A percentile compares a stretch with the other conserved stretches of the same genome.
Evolutionary conservation across 2,329 filamentous ascomycete genomes (phyloP).

Genomic region (Metarhizium anisopliae): DNA sequence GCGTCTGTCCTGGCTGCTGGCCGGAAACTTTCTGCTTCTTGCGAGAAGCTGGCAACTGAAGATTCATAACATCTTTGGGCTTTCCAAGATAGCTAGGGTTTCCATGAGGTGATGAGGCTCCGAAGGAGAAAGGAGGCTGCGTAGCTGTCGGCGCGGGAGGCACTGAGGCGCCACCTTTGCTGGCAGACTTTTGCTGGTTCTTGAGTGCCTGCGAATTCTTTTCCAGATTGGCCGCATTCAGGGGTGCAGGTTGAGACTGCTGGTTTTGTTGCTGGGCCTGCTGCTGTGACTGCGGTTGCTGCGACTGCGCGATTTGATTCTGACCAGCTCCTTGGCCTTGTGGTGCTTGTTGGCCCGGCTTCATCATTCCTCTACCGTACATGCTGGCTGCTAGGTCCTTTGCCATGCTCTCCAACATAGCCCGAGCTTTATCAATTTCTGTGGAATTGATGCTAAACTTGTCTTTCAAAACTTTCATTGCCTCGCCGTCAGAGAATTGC

Average conservation of each 20-base stretch:
- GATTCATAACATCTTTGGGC: conserved; percentile 39
- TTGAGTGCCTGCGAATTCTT: conserved; percentile 41
- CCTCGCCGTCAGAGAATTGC: conserved; percentile 44
- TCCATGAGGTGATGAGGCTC: conserved; percentile 48
- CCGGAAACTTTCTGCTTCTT: conserved; percentile 44
- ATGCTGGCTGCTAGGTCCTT: conserved; percentile 33
- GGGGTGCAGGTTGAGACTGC: conserved; percentile 19
- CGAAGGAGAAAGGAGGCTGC: conserved; percentile 48
- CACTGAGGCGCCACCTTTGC: conserved; percentile 36
- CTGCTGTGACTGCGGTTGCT: conserved; percentile 23
- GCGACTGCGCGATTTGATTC: conserved; percentile 21
- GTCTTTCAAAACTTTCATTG: conserved; percentile 35
- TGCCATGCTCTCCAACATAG: conserved; percentile 42
- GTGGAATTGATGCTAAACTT: conserved; percentile 40
- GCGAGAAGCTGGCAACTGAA: conserved; percentile 48
- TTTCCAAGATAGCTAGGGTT: conserved; percentile 47
- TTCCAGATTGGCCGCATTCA: conserved; percentile 40
- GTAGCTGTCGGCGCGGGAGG: conserved; percentile 49
- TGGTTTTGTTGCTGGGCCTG: conserved; percentile 19
- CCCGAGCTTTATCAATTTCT: conserved; percentile 41
- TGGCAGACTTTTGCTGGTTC: conserved; percentile 26
- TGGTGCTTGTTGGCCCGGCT: conserved; percentile 11
- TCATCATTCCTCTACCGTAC: conserved; percentile 17
- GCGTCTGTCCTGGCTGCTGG: conserved; percentile 28
- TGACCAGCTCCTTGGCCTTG: conserved; percentile 19